Percentiles rank a stretch among this genome's conserved stretches.
Conservation (phyloP, 495 filamentous ascomycete species). For the Lentithecium fluviatile region DNA sequence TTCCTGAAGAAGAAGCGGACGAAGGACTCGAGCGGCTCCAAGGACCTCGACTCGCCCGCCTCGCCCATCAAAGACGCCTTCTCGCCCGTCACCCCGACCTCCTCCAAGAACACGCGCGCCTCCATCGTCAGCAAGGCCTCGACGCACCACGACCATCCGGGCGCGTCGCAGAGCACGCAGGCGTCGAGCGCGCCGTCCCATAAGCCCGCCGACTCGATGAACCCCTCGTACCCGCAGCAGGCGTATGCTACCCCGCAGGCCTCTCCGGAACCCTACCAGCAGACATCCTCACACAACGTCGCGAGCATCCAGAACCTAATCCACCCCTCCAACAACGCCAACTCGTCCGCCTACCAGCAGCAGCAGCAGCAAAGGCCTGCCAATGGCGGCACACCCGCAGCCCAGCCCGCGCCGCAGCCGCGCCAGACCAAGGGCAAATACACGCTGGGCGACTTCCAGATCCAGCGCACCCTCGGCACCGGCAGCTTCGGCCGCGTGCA, state of each 20-base stretch:
- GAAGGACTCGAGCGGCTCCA: slow-evolving; percentile 60
- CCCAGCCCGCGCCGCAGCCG: slow-evolving; percentile 30
- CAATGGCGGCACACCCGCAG: slow-evolving; percentile 28
- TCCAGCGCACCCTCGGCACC: slow-evolving; percentile 88
- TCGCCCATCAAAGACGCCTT: slow-evolving; percentile 37
- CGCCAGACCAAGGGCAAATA: slow-evolving; percentile 98
- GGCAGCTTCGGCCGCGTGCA: slow-evolving; percentile 97
- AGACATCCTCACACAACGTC: slow-evolving; percentile 57
- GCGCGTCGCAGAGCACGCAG: slow-evolving; percentile 22
- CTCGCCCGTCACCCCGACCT: slow-evolving; percentile 43
- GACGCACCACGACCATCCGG: slow-evolving; percentile 17
- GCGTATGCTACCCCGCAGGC: slow-evolving; percentile 40
- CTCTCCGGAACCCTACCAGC: slow-evolving; percentile 48
- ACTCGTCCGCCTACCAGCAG: slow-evolving; percentile 37
- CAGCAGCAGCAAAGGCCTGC: slow-evolving; percentile 31
- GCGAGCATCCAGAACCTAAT: slow-evolving; percentile 71
- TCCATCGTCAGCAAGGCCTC: slow-evolving; percentile 26
- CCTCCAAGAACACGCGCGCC: slow-evolving; percentile 65
- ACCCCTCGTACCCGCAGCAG: slow-evolving; percentile 41
- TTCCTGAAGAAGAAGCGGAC: slow-evolving; percentile 98
- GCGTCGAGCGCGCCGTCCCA: slow-evolving; percentile 25
- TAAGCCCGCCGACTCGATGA: slow-evolving; percentile 38
- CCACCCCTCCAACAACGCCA: slow-evolving; percentile 51
- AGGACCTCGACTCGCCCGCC: slow-evolving; percentile 41
- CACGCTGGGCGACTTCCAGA: slow-evolving; percentile 79